Conservation (phyloP, 2,329 filamentous ascomycete genomes). For the Aspergillus sp. region DNA sequence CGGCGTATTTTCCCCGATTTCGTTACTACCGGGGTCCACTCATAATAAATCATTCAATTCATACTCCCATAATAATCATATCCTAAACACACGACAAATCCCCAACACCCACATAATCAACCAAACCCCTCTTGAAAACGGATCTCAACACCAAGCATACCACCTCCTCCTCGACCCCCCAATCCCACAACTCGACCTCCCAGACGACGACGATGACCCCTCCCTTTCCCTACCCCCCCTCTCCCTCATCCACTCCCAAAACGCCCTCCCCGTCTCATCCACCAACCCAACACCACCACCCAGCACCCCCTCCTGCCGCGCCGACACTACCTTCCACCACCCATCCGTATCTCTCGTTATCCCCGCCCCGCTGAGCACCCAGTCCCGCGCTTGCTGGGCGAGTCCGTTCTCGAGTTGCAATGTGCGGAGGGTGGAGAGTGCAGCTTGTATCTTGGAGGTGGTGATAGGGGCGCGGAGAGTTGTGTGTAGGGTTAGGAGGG, state of each 20-base stretch:
- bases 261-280: background rate
- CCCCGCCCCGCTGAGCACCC: background rate
- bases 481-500: background rate
- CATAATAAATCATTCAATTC: no score
- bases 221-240: background rate
- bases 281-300: background rate
- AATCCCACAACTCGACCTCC: background rate
- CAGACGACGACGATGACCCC: no score
- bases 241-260: background rate
- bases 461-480: background rate
- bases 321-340: background rate
- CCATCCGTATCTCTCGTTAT: slow-evolving; percentile 2
- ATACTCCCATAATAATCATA: no score
- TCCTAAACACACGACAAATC: background rate
- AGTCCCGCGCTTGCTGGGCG: background rate
- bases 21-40: no score
- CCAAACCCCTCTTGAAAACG: rapidly evolving
- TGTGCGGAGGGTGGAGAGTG: background rate
- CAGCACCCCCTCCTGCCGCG: background rate
- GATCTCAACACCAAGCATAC: background rate
- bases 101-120: background rate
- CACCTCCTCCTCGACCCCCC: background rate
- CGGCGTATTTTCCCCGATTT: no score
- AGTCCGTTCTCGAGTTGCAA: background rate
- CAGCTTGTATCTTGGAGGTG: background rate